Evolutionary conservation across 345 rosid species (phyloP).

Genomic region (Hypericum perforatum): DNA sequence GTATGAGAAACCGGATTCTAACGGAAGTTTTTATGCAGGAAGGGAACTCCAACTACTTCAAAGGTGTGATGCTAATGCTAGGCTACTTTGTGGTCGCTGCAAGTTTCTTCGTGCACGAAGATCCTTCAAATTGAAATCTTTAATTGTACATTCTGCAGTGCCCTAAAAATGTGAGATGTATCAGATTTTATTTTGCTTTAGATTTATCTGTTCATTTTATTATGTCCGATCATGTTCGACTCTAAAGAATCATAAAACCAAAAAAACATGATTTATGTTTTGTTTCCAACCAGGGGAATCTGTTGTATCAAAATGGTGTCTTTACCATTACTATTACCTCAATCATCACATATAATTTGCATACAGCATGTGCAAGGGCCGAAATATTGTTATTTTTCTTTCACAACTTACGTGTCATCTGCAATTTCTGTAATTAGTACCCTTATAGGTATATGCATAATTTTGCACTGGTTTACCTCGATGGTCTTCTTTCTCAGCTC

Average conservation of each 20-base stretch:
- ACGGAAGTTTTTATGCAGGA: neutral
- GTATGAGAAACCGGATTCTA: neutral
- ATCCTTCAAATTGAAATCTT: neutral
- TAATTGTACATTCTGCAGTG: neutral
- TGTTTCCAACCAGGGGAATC: too few species aligned
- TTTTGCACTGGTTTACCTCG: neutral
- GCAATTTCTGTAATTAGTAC: neutral
- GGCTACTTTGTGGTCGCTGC: neutral
- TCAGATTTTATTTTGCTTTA: neutral
- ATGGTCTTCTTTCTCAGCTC: constrained; percentile 2
- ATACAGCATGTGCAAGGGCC: too few species aligned
- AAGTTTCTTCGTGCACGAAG: neutral
- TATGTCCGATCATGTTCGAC: too few species aligned
- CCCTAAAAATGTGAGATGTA: neutral
- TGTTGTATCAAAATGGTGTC: too few species aligned
- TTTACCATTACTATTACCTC: too few species aligned
- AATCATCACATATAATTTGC: too few species aligned
- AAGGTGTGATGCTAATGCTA: constrained; percentile 2
- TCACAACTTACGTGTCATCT: neutral
- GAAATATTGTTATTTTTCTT: too few species aligned
- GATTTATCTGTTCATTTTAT: too few species aligned
- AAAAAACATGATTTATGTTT: too few species aligned
- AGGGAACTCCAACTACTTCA: constrained; percentile 1
- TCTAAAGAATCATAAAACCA: too few species aligned
- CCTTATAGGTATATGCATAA: neutral